Base-by-base conservation (phyloP, 2,329 filamentous ascomycete species). In the Colletotrichum sojae region DNA sequence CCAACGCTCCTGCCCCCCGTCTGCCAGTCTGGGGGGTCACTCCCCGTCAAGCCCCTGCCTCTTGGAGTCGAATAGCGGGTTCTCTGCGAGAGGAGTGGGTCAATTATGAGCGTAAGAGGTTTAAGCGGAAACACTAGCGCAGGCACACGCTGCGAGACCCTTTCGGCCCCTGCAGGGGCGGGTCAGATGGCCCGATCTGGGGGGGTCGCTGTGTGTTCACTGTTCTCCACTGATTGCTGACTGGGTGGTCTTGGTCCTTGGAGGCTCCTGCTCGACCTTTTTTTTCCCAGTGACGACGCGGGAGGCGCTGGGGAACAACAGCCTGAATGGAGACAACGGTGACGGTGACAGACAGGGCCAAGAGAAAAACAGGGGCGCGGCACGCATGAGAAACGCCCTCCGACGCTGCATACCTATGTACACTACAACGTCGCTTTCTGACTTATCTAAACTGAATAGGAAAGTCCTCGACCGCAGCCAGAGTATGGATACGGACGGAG, bases 81-180 rank as follows among this genome's bases (percentile, higher is more conserved):
- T 31, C 1, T 16, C 12, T 9, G 40, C 25, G 22, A 13, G 18
- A 16, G 1, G 16, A 3, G 20, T 51, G 67, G 43, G 49, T 45
- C 62, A 61, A 63, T 58, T 27, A 54, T 1, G n/a, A 55, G 27
- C 25, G 27, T 49, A 51, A 25, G n/a, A 63, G 22, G 61, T 45
- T 60, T 55, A 72, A 67, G 62, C 53, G 49, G 69, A 72, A 72
- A 72, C 71, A 72, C 71, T 72, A 72, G 71, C 60, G 69, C 70
- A 70, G 60, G 71, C 62, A 71, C 71, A 46, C 52, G 43, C 57
- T 58, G 31, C 52, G 18, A 36, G 56, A 48, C 66, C 53, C 59
- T 49, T 57, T 20, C 27, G 43, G 49, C 46, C 69, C 69, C 58
- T 63, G 61, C 48, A 36, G 40, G 22, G 18, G n/a, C 39, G 53